phyloP scores from a whole-genome alignment of 441 rosid species.

The Hura crepitans region DNA sequence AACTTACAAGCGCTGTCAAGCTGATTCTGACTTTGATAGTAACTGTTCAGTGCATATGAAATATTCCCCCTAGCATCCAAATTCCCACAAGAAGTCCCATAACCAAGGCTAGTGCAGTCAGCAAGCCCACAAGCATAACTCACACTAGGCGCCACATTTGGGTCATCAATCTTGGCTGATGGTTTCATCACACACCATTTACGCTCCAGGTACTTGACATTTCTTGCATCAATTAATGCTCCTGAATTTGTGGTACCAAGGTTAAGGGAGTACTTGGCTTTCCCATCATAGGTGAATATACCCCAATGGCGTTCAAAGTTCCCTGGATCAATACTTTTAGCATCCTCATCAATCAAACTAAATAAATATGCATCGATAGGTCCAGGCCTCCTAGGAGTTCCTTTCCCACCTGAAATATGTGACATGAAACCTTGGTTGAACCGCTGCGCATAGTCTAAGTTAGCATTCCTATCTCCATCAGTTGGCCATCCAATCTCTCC shows the following conservation, averaged over 20 bases:
- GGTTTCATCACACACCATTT: slow-evolving; percentile 87
- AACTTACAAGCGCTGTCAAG: slow-evolving; percentile 70
- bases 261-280: slow-evolving; percentile 64
- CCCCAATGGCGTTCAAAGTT: slow-evolving; percentile 99
- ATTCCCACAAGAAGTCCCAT: slow-evolving; percentile 69
- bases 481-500: slow-evolving; percentile 99
- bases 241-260: slow-evolving; percentile 78
- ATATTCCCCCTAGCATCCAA: slow-evolving; percentile 59
- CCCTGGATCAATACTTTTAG: slow-evolving; percentile 80
- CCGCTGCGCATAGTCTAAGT: slow-evolving; percentile 57
- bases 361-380: slow-evolving; percentile 78
- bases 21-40: slow-evolving; percentile 79
- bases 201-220: slow-evolving; percentile 40
- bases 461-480: slow-evolving; percentile 80
- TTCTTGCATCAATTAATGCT: slow-evolving; percentile 49
- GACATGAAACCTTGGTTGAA: slow-evolving; percentile 92
- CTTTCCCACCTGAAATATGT: slow-evolving; percentile 77
- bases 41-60: slow-evolving; percentile 87
- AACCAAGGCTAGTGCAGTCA: slow-evolving; percentile 85
- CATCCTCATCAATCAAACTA: slow-evolving; percentile 91
- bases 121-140: slow-evolving; percentile 78
- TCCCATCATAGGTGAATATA: slow-evolving; percentile 68
- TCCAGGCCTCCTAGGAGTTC: slow-evolving; percentile 80
- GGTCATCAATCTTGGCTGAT: slow-evolving; percentile 56
- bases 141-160: slow-evolving; percentile 60